phyloP scores from a whole-genome alignment of 2,329 filamentous ascomycete species.

The Aspergillus luchuensis region DNA sequence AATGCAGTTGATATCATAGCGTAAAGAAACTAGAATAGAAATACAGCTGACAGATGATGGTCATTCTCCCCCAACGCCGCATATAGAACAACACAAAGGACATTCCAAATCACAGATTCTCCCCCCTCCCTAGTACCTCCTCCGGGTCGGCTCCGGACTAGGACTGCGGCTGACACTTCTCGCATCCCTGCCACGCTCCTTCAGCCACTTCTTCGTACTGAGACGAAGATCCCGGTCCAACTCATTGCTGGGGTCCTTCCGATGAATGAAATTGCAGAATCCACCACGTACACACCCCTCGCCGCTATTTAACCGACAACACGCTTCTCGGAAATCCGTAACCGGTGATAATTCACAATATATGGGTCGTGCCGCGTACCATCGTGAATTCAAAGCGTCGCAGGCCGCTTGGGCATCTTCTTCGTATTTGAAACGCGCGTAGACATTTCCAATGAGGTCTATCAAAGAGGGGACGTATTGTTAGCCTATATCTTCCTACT shows the following conservation, averaged over 20 bases:
- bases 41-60: slow-evolving; percentile 18
- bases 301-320: slow-evolving; percentile 89
- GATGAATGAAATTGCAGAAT: slow-evolving; percentile 99
- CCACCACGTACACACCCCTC: slow-evolving; percentile 95
- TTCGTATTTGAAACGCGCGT: slow-evolving; percentile 99
- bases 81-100: slow-evolving; percentile 16
- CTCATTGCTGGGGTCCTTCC: slow-evolving; percentile 89
- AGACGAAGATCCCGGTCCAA: slow-evolving; percentile 85
- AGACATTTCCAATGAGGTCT: slow-evolving; percentile 98
- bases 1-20: slow-evolving; percentile 34
- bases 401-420: slow-evolving; percentile 91
- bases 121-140: slow-evolving; percentile 59
- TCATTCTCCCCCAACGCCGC: slow-evolving; percentile 26
- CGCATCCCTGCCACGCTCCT: slow-evolving; percentile 77
- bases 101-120: slow-evolving; percentile 7
- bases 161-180: slow-evolving; percentile 80
- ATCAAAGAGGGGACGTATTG: background rate
- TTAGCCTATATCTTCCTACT: slow-evolving; percentile 16
- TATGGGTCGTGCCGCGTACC: slow-evolving; percentile 96
- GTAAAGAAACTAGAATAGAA: slow-evolving; percentile 15
- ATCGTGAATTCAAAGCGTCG: slow-evolving; percentile 89
- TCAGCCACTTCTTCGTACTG: slow-evolving; percentile 95
- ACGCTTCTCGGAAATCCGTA: slow-evolving; percentile 97
- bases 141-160: slow-evolving; percentile 78
- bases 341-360: slow-evolving; percentile 98